Evolutionary conservation across 208 protist genomes (phyloP).

Genomic region (Ichthyophonus hoferi): DNA sequence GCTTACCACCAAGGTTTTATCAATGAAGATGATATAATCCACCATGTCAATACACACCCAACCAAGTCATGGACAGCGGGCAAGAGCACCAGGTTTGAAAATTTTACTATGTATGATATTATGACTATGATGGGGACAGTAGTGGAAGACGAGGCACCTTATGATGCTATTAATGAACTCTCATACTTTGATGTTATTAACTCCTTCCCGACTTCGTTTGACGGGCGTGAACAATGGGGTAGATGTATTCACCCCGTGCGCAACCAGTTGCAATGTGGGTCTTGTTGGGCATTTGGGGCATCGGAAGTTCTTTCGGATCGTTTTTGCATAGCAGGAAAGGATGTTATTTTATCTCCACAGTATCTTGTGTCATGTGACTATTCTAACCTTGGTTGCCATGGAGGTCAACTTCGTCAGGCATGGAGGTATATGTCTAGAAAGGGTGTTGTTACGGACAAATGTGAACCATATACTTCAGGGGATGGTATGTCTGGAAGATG

Average conservation of each 20-base stretch:
- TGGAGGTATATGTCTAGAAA: neutral
- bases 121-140: conserved; percentile 43
- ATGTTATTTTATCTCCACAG: conserved; percentile 55
- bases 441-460: conserved; percentile 5
- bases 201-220: conserved; percentile 44
- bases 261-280: conserved; percentile 60
- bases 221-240: conserved; percentile 41
- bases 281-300: conserved; percentile 60
- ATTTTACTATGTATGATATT: conserved; percentile 32
- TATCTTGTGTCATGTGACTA: conserved; percentile 49
- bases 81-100: conserved; percentile 38
- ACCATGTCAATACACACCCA: conserved; percentile 36
- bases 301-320: conserved; percentile 51
- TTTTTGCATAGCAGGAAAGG: conserved; percentile 54
- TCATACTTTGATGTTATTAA: neutral
- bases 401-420: conserved; percentile 19
- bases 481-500: neutral
- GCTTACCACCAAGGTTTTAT: neutral
- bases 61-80: conserved; percentile 40
- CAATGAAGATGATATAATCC: conserved; percentile 44
- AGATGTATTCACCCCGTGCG: conserved; percentile 48
- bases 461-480: conserved; percentile 13
- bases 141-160: conserved; percentile 19
- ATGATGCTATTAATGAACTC: neutral
- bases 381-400: conserved; percentile 49